Base-by-base conservation (phyloP, 768 basidiomycete genomes). In the Tricholoma furcatifolium region DNA sequence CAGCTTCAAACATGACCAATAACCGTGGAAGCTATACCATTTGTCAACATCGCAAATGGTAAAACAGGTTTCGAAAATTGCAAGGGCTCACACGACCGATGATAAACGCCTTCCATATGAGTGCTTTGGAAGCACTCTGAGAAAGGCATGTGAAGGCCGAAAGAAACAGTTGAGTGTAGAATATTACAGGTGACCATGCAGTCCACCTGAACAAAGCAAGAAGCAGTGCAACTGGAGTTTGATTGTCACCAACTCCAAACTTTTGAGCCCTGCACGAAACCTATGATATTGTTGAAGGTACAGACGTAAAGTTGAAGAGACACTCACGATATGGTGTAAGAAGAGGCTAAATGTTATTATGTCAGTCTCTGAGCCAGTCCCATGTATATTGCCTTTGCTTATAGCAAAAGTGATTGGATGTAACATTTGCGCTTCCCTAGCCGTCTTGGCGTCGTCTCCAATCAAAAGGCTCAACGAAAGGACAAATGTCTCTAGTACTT, bases 381-480 rank as follows among this genome's bases (percentile, higher is more conserved):
- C 81, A 27, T 81, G 62, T 46, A 79, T 69, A 51, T 85, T 82
- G 12, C 73, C 76, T 63, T 84, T 88, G 17, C 80, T 80, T 27
- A 84, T 64, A 9, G 77, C 70, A 47, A 84, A 63, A 52, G 85
- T 86, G 35, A 84, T 67, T 18, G 71, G 80, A 47, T 88, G 87
- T 71, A 87, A 80, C 67, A 87, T 76, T 53, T 88, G 85, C 14
- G 84, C 81, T 67, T 90, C 87, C 51, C 81, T 74, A n/a, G 83
- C 78, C 43, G 75, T 78, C 63, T 86, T 88, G 21, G 79, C 81
- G 51, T 89, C 87, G 58, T 88, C 87, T 35, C 83, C 84, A 30
- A 87, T 74, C 27, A 83, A 60, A 54, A 85, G 72, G 50, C 80
- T 80, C 40, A 90, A 65, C 4, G 82, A 80, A 34, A 88, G 62